Evolutionary conservation across 352 stramenopile genomes (phyloP), one percentile per base, ranked within the genome.

Genomic region (Phytophthora crassamura): DNA sequence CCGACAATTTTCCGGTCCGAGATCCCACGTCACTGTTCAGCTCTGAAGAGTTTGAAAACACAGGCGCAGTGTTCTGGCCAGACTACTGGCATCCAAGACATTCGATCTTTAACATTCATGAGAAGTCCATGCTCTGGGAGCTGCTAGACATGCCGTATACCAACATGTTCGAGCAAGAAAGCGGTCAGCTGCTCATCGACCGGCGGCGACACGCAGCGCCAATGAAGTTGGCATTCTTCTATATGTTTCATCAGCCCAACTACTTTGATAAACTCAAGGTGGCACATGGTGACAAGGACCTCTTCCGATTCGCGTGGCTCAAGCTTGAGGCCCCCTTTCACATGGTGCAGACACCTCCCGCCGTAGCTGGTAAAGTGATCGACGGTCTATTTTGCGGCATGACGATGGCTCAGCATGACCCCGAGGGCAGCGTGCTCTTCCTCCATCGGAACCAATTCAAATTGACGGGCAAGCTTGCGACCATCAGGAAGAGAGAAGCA

Each of bases 111-210:
- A 89, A 89, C 52, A 76, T 89, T 30, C 71, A 87, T 38, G 66
- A 66, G 11, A 50, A 71, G 12, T 84, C 74, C 25, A 67, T 85
- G 36, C 51, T 89, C 11, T 89, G 80, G 78, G 71, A 84, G 32
- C 52, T 87, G 30, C 52, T 89, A 6, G 77, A 71, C 33, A 30
- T 80, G 35, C 59, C 65, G 4, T 82, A 74, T 34, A 51, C 72
- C 7, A 53, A 84, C 49, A 89, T 88, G 80, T 88, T 86, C 43
- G 80, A 89, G 63, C 80, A 89, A 60, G 80, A 89, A 43, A 88
- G 77, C 47, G 80, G 80, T 0, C 80, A 89, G 32, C 30, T 89
- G 14, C 47, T 88, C 7, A 64, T 89, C 45, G 69, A 87, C 52
- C 68, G 71, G 11, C 54, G 51, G 5, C 70, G 68, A 41, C 67